A percentile compares a stretch with the other conserved stretches of the same genome.
Evolutionary conservation across 106 monocot genomes (phyloP).

Genomic region (Narthecium ossifragum): DNA sequence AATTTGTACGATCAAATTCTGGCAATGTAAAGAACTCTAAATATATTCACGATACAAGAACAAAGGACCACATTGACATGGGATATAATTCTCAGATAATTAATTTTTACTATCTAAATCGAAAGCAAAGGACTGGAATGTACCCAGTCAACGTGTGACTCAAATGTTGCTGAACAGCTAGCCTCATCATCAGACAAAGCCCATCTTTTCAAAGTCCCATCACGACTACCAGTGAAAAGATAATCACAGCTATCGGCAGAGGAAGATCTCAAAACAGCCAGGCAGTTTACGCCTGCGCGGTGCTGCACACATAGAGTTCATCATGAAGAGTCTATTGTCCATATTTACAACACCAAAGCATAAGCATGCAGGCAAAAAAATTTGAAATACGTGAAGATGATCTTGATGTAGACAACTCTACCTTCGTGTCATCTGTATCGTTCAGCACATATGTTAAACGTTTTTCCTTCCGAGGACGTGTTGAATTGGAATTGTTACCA

Average conservation of each 20-base stretch:
- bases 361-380: background rate
- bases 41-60: too few relatives aligned
- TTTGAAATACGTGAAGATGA: background rate
- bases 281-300: slow-evolving; percentile 89
- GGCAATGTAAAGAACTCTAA: too few relatives aligned
- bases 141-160: slow-evolving; percentile 99
- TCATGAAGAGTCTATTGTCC: background rate
- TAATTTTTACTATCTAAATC: too few relatives aligned
- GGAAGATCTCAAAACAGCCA: slow-evolving; percentile 53
- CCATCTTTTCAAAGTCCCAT: slow-evolving; percentile 96
- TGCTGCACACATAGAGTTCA: slow-evolving; percentile 55
- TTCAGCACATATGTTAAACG: slow-evolving; percentile 88
- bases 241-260: slow-evolving; percentile 44
- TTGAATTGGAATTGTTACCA: slow-evolving; percentile 63
- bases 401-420: slow-evolving; percentile 2
- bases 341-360: background rate
- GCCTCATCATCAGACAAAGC: slow-evolving; percentile 49
- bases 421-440: slow-evolving; percentile 87
- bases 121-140: background rate
- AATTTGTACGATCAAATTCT: too few relatives aligned
- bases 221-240: slow-evolving; percentile 97
- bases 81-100: too few relatives aligned
- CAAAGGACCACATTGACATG: too few relatives aligned
- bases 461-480: slow-evolving; percentile 93
- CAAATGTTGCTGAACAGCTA: slow-evolving; percentile 78